Evolutionary conservation across 495 filamentous ascomycete genomes (phyloP).

Genomic region (Wilcoxina mikolae): DNA sequence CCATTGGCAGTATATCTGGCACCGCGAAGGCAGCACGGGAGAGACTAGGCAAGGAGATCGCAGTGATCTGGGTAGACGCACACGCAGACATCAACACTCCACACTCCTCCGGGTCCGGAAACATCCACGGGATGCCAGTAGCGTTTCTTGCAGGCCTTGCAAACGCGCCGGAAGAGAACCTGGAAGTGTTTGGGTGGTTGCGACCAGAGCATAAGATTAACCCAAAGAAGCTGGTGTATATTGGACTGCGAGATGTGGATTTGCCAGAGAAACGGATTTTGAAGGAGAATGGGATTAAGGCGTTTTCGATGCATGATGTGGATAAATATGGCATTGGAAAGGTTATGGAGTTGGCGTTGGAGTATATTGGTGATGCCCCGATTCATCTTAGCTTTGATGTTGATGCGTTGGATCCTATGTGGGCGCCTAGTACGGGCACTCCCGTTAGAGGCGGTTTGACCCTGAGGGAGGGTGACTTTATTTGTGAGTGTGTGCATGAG

Average conservation of each 20-base stretch:
- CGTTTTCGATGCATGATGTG: conserved; percentile 97
- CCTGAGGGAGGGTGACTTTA: conserved; percentile 90
- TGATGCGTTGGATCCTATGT: conserved; percentile 85
- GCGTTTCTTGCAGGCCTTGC: conserved; percentile 79
- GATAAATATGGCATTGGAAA: conserved; percentile 90
- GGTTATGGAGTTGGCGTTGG: conserved; percentile 94
- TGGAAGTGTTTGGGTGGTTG: conserved; percentile 79
- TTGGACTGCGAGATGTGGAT: conserved; percentile 88
- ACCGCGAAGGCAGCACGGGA: conserved; percentile 73
- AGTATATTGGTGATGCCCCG: conserved; percentile 82
- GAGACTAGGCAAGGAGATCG: conserved; percentile 58
- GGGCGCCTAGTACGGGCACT: conserved; percentile 91
- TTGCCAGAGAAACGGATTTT: conserved; percentile 79
- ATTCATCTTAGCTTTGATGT: conserved; percentile 97
- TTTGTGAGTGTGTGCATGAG: conserved; percentile 89
- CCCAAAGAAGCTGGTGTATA: conserved; percentile 86
- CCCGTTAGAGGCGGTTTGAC: conserved; percentile 92
- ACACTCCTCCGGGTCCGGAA: conserved; percentile 75
- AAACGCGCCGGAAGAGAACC: conserved; percentile 39
- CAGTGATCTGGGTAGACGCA: conserved; percentile 96
- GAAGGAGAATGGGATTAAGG: conserved; percentile 75
- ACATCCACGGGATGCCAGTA: conserved; percentile 97
- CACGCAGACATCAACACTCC: conserved; percentile 97
- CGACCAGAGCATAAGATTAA: conserved; percentile 48
- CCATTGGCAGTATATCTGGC: conserved; percentile 80